These are phyloP conservation scores for Davidsoniella neocaledoniae DNA, from an alignment of 2,329 filamentous ascomycete genomes.

Conservation along the genomic window DNA sequence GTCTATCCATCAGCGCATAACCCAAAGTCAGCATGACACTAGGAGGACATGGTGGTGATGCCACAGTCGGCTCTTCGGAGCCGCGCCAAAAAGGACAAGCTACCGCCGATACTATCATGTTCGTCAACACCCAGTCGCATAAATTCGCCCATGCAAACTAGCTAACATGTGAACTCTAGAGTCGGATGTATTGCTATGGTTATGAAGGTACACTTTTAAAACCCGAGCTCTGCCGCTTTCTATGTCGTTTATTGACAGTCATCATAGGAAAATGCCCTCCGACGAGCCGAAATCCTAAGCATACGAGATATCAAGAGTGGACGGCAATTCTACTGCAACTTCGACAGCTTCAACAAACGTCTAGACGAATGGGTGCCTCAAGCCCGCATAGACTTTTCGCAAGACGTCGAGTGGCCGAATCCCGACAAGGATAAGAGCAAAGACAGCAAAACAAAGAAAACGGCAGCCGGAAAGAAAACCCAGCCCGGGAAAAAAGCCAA, in stretches of 20 bases:
- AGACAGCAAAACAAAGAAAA: slow-evolving; percentile 57
- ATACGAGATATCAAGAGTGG: slow-evolving; percentile 81
- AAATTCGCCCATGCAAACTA: not conserved
- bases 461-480: slow-evolving; percentile 39
- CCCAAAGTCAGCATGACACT: not conserved
- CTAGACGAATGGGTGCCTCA: slow-evolving; percentile 74
- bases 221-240: not conserved
- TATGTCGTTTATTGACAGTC: not conserved
- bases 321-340: slow-evolving; percentile 88
- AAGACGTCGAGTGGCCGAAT: slow-evolving; percentile 92
- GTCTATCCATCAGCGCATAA: not conserved
- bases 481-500: slow-evolving; percentile 39
- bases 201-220: slow-evolving; percentile 23
- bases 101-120: slow-evolving; percentile 70
- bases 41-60: slow-evolving; percentile 26
- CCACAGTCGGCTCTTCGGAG: slow-evolving; percentile 38
- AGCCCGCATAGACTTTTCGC: slow-evolving; percentile 65
- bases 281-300: slow-evolving; percentile 91
- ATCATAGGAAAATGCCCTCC: slow-evolving; percentile 52
- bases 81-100: slow-evolving; percentile 60
- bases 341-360: slow-evolving; percentile 92
- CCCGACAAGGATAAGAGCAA: slow-evolving; percentile 75
- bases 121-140: slow-evolving; percentile 14
- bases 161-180: slow-evolving; percentile 15
- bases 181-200: slow-evolving; percentile 45